Percentiles rank a stretch among this genome's conserved stretches.
Conservation (phyloP, 371 early-diverging fungal species). For the Mortierella sp. region DNA sequence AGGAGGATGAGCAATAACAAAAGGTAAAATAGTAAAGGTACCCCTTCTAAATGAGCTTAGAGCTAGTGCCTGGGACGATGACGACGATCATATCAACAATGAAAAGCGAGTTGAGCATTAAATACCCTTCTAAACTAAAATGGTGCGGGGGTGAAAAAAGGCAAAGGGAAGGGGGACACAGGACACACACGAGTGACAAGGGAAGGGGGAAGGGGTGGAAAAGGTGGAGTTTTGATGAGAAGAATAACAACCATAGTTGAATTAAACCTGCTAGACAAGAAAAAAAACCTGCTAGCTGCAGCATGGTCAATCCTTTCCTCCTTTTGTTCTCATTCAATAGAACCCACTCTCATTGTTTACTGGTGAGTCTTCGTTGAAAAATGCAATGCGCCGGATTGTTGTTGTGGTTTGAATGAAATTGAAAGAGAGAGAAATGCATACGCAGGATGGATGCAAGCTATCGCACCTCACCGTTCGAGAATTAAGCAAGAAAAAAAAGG, state of each 20-base stretch:
- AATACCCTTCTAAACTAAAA: neutral
- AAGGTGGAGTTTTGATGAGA: neutral
- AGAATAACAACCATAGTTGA: too few species aligned
- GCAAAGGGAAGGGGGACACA: neutral
- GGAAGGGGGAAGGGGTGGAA: neutral
- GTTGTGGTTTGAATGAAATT: neutral
- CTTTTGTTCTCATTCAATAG: neutral
- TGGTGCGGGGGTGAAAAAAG: constrained; percentile 3
- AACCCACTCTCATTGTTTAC: neutral
- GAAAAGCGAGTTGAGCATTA: neutral
- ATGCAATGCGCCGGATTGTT: neutral
- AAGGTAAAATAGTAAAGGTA: neutral
- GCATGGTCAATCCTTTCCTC: neutral
- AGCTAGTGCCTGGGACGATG: constrained; percentile 11
- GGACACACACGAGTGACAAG: neutral
- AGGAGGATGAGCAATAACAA: neutral
- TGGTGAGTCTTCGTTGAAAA: neutral
- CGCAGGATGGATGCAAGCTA: neutral
- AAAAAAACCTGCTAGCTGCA: neutral
- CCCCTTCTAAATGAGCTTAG: neutral
- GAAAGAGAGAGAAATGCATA: neutral
- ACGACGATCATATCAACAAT: neutral
- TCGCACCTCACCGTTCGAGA: neutral
- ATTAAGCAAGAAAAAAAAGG: neutral
- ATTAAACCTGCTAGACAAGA: neutral